Percentiles rank a stretch among this genome's conserved stretches.
Evolutionary conservation across 306 rosid species (phyloP).

Genomic region (Hippophae gyantsensis): DNA sequence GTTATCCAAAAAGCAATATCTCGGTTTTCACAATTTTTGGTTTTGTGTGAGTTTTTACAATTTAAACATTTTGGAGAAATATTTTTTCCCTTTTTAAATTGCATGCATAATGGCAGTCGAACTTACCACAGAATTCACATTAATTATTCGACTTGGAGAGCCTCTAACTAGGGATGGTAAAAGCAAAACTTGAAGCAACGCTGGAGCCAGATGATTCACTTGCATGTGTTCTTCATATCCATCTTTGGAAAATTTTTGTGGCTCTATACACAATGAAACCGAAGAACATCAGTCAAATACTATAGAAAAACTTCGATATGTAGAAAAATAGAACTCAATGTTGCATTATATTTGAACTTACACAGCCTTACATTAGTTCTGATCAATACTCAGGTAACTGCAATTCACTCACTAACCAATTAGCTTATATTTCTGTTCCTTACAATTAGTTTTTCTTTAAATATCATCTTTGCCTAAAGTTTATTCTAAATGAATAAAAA

Average conservation of each 20-base stretch:
- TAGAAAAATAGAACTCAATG: neutral
- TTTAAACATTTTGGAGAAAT: no score
- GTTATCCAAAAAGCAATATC: no score
- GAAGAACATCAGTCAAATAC: constrained; percentile 10
- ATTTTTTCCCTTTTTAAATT: neutral
- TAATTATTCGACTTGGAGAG: constrained; percentile 89
- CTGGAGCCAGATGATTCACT: constrained; percentile 97
- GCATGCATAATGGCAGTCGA: constrained; percentile 10
- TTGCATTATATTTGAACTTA: neutral
- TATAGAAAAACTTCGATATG: neutral
- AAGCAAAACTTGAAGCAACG: constrained; percentile 82
- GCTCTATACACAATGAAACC: constrained; percentile 48
- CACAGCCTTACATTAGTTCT: no score
- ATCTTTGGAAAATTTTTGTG: constrained; percentile 78
- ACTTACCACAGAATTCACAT: constrained; percentile 87
- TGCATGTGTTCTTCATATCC: constrained; percentile 95
- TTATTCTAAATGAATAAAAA: no score
- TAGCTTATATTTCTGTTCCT: no score
- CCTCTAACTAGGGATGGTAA: constrained; percentile 94
- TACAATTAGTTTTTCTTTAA: no score
- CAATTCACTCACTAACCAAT: no score
- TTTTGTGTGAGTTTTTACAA: no score
- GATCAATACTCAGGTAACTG: no score
- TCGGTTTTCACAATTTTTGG: no score
- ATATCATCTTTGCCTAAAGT: no score